Evolutionary conservation across 2,329 filamentous ascomycete genomes (phyloP), one percentile per base, ranked within the genome.

Genomic region (Venturia nashicola): DNA sequence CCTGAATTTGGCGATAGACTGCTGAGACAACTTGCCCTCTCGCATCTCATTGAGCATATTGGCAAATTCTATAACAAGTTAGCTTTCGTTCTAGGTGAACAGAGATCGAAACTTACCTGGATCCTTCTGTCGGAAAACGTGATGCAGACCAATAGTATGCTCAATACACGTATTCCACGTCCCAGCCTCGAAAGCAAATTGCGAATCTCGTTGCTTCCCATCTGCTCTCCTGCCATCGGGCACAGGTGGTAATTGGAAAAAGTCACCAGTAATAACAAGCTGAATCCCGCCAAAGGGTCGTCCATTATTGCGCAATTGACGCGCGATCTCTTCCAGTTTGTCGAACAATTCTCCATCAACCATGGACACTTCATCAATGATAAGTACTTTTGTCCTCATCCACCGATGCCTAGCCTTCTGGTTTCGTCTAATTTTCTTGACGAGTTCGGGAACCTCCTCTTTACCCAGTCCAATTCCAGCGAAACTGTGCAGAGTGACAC

Each of bases 1-100:
- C 69, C 83, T 86, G 77, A 99, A 99, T 0, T 86, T 84, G 9
- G 82, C 78, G 42, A 96, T 86, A 0, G 92, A 96, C 9, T 83
- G 78, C n/a, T 85, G 81, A 40, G 83, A 89, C 62, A 97, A 86
- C 62, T 83, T 87, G 4, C 94, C 94, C 64, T 97, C 80, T 60
- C 94, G 87, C 91, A 99, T 97, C 74, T 99, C 93, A 71, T 99
- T 99, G 61, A 99, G 82, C 92, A 99, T 99, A 6, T 82, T 80
- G 14, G 94, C 94, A 74, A 99, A 99, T 32, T 89, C 86, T 85
- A 67, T 43, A 42, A 14, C 51, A 66, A 60, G 72, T 78, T 66
- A 75, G 69, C 57, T 61, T n/a, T 42, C 36, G 48, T 36, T 6
- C 32, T 23, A 40, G 5, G 18, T 5, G 14, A 36, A 46, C 20